Evolutionary conservation across 225 moss, liverwort and hornwort species (phyloP).

Genomic region (Thuidium tamariscinum): DNA sequence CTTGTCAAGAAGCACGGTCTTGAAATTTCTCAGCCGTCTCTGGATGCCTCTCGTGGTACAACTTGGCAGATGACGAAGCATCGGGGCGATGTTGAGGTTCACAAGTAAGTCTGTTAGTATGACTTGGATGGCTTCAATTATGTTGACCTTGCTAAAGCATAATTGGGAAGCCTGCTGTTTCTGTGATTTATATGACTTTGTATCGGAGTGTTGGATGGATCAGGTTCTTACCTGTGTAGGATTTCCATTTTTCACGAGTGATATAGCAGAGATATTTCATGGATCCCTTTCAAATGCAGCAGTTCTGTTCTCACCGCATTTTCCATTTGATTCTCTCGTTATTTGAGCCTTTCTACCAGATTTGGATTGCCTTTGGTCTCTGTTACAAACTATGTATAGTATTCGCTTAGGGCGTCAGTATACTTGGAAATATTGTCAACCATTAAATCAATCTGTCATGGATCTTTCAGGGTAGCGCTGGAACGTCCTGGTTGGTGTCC

Average conservation of each 20-base stretch:
- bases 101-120: constrained; percentile 59
- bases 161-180: neutral
- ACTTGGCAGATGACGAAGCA: constrained; percentile 99
- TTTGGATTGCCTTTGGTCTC: neutral
- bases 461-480: constrained; percentile 43
- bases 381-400: neutral
- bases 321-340: neutral
- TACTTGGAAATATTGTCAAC: neutral
- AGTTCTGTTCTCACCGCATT: neutral
- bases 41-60: constrained; percentile 63
- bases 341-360: neutral
- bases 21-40: constrained; percentile 88
- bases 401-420: neutral
- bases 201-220: neutral
- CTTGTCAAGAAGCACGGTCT: constrained; percentile 78
- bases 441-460: neutral
- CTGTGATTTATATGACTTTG: neutral
- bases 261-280: neutral
- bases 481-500: constrained; percentile 96
- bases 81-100: constrained; percentile 88
- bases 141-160: neutral
- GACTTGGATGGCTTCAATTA: neutral
- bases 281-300: neutral
- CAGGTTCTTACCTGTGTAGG: neutral
- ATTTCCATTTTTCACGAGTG: neutral